Base-by-base conservation (phyloP, 371 early-diverging fungal genomes). In the Coemansia sp. region DNA sequence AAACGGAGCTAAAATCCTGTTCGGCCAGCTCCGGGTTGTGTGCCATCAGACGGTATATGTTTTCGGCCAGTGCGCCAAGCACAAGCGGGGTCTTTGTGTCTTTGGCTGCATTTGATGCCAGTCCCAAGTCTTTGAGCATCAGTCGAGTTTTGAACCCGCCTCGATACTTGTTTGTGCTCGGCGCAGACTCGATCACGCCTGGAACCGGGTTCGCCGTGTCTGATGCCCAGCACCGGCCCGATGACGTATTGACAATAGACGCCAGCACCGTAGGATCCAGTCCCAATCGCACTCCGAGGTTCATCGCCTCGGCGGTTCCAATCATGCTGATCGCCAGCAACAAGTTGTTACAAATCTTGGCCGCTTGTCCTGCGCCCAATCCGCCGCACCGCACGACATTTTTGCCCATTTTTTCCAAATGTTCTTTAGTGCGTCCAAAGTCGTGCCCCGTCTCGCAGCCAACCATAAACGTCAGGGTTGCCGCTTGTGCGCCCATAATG, bases 311-410 rank as follows among this genome's bases (percentile, higher is more conserved):
- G 1, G 93, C 85, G 0, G 91, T 89, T 29, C 92, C 99, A 21
- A 96, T 83, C 98, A 98, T 98, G 21, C 90, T 85, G 65, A 94
- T 91, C 12, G 94, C 98, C 28, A 98, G 82, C 46, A 98, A 71
- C 91, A 98, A 92, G 79, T 98, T 98, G 85, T 98, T 98, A 83
- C 96, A 95, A 44, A 97, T 89, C 80, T 98, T 98, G 58, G 95
- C 97, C 2, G 93, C 91, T 71, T 94, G 95, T 2, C 99, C 99
- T 19, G 87, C 87, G 4, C 98, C 98, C 70, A 86, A 82, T 13
- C 67, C 79, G 15, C 97, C 99, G 82, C 98, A 97, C 71, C 90
- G 85, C n/a, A 95, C 88, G 61, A 96, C 90, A 70, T 93, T 95
- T 74, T 91, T 91, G 32, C 97, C 99, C 99, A 98, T 98, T 57